phyloP scores from a whole-genome alignment of 352 stramenopile genomes.

The Phytophthora sojae region DNA sequence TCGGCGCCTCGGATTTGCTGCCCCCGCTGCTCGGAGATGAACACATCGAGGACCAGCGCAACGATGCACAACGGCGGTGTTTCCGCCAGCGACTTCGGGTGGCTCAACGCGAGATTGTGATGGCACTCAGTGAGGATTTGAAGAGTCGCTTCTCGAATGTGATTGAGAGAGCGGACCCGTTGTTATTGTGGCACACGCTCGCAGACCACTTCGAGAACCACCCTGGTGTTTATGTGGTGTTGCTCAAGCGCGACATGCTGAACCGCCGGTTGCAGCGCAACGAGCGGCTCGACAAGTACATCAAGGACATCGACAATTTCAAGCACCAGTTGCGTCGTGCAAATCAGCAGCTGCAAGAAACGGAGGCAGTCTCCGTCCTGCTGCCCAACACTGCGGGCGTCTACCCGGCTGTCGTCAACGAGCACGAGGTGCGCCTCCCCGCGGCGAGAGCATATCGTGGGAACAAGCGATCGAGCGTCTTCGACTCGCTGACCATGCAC shows the following conservation, averaged over 20 bases:
- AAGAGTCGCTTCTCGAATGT: too few species aligned
- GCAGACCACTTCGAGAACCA: slow-evolving; percentile 9
- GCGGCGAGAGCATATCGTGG: slow-evolving; percentile 1
- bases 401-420: not conserved
- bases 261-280: slow-evolving; percentile 5
- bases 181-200: not conserved
- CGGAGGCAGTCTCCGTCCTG: not conserved
- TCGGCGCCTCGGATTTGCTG: not conserved
- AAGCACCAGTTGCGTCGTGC: not conserved
- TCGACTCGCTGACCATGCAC: slow-evolving; percentile 5
- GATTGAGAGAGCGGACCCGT: slow-evolving; percentile 2
- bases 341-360: not conserved
- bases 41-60: not conserved
- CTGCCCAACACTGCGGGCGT: not conserved
- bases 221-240: not conserved
- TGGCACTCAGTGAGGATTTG: too few species aligned
- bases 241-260: slow-evolving; percentile 3
- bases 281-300: not conserved
- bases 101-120: too few species aligned
- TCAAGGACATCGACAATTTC: slow-evolving; percentile 7
- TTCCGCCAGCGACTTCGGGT: not conserved
- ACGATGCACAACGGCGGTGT: not conserved
- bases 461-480: slow-evolving; percentile 8
- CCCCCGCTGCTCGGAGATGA: not conserved
- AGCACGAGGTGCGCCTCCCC: slow-evolving; percentile 10